These are phyloP conservation scores for Penicillium crystallinum DNA, from an alignment of 495 filamentous ascomycete species.

Conservation along the genomic window DNA sequence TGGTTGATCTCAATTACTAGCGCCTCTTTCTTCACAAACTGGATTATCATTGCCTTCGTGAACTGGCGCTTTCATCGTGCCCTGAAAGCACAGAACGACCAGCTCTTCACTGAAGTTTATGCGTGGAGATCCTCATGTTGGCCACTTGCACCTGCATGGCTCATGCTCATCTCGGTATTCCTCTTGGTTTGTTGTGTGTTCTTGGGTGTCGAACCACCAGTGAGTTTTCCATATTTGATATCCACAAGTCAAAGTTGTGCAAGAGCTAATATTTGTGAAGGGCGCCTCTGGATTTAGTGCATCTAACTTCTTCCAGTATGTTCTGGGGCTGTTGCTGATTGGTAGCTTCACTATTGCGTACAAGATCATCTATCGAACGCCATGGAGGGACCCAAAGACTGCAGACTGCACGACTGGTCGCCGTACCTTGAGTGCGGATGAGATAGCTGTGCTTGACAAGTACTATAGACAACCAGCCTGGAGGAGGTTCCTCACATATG, in stretches of 20 bases:
- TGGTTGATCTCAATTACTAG: constrained; percentile 28
- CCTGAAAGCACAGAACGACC: constrained; percentile 27
- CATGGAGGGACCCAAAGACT: constrained; percentile 9
- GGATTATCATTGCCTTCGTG: constrained; percentile 26
- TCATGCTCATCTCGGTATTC: constrained; percentile 11
- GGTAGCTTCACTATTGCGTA: constrained; percentile 14
- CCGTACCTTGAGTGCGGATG: neutral
- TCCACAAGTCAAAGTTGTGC: neutral
- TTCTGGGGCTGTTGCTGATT: constrained; percentile 24
- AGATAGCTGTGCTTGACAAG: neutral
- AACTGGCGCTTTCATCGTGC: constrained; percentile 26
- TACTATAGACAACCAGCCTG: neutral
- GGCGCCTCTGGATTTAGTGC: constrained; percentile 5
- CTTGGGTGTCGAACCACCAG: constrained; percentile 8
- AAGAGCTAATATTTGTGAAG: neutral
- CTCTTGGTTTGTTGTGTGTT: constrained; percentile 16
- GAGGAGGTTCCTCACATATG: neutral
- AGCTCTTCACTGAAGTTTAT: constrained; percentile 18
- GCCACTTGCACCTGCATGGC: constrained; percentile 26
- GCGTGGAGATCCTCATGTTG: constrained; percentile 25
- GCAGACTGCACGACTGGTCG: neutral
- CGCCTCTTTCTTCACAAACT: constrained; percentile 27
- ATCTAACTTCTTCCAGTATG: constrained; percentile 29
- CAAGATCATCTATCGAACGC: constrained; percentile 21
- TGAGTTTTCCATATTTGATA: neutral